These are phyloP conservation scores for Orbilia oligospora DNA, from an alignment of 2,329 filamentous ascomycete genomes.

Conservation along the genomic window DNA sequence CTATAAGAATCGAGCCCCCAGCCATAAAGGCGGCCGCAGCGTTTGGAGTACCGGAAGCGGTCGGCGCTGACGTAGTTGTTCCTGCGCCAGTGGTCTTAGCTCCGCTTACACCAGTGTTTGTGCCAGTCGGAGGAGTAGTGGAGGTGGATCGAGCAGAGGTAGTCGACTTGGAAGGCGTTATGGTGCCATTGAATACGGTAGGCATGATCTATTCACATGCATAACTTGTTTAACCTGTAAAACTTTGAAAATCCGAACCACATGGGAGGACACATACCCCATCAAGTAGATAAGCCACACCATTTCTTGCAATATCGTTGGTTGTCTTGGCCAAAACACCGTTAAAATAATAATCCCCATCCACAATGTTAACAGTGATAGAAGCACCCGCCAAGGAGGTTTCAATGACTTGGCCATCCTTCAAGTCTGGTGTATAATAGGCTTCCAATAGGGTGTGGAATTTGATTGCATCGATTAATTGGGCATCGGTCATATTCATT, in stretches of 20 bases:
- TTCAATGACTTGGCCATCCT: conserved; percentile 31
- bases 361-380: conserved; percentile 44
- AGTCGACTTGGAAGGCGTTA: conserved; percentile 16
- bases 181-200: conserved; percentile 37
- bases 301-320: conserved; percentile 57
- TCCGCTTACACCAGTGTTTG: neutral
- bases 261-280: conserved; percentile 31
- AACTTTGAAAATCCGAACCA: neutral
- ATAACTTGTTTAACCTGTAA: neutral
- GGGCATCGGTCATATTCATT: conserved; percentile 43
- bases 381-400: conserved; percentile 30
- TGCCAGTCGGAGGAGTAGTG: conserved; percentile 1
- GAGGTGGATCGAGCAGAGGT: conserved; percentile 19
- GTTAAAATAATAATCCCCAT: conserved; percentile 49
- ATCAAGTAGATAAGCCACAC: conserved; percentile 55
- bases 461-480: conserved; percentile 54
- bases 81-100: neutral
- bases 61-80: conserved; percentile 22
- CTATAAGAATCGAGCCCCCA: conserved; percentile 18
- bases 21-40: conserved; percentile 13
- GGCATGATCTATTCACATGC: conserved; percentile 57
- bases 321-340: conserved; percentile 39
- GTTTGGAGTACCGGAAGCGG: conserved; percentile 22
- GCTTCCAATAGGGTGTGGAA: conserved; percentile 51
- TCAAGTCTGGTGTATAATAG: conserved; percentile 39